Base-by-base conservation (phyloP, 176 grass and related monocot genomes). In the Guadua angustifolia region DNA sequence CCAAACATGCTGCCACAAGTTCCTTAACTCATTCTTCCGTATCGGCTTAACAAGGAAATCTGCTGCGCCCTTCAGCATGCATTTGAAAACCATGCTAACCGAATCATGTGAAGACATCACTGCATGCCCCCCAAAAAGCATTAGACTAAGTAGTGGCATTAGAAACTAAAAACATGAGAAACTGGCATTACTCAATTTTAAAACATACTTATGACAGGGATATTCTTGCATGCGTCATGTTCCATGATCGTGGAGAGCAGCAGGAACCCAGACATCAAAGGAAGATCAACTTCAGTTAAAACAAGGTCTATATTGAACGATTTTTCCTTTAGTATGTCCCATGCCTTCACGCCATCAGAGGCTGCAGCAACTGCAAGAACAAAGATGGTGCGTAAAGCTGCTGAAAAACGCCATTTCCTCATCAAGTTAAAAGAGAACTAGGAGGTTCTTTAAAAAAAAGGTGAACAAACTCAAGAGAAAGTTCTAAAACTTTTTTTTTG, bases 61-160 rank as follows among this genome's bases (percentile, higher is more conserved):
- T 51, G 97, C 85, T 55, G 97, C 93, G 63, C 97, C 97, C 91
- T 99, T 96, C 51, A 96, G 75, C 97, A 99, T 99, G 81, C 97
- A 99, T 84, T 99, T 99, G 84, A 99, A 99, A 80, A 99, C 93
- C 89, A 76, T 96, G 88, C 97, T 96, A 38, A 99, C 88, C 24
- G 93, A 94, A 83, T 99, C 97, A 49, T 96, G 88, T 0, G 97
- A 99, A 88, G 97, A 99, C 97, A 99, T 99, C 97, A 99, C 97
- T 99, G 88, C 79, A 92, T 65, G 25, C 13, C 15, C 55, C 78
- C 73, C 50, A 49, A 71, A 80, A 69, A 12, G 0, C 16, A 33
- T 82, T 38, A 78, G 46, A 36, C 5, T 39, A n/a, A 67, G 51
- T n/a, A 43, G 39, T 29, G 1, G 35, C 35, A 88, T 45, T 55